Evolutionary conservation across 495 filamentous ascomycete species (phyloP), one percentile per base, ranked within the genome.

Genomic region (Hypoxylon perforatum): DNA sequence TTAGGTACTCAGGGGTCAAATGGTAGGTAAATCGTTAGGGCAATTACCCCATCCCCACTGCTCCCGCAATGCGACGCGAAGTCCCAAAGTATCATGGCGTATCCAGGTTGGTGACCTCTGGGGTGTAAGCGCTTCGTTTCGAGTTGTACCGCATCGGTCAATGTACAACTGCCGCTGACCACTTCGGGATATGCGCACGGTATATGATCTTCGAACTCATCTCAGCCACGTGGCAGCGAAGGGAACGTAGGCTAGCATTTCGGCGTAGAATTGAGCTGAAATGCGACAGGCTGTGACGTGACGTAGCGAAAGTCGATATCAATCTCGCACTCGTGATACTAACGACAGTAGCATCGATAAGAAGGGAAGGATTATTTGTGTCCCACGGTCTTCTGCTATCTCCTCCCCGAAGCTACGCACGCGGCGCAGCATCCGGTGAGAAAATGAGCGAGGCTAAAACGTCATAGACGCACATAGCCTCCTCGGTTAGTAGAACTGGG

Each of bases 401-500:
- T 77, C 76, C 79, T 78, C 81, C 74, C 81, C 71, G 48, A 70
- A 70, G 74, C 80, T 63, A 49, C 67, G 77, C 81, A 47, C 65
- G 55, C 69, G 75, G 79, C 75, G 62, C 17, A 65, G 75, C 69
- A 70, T 69, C 72, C 76, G 75, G 81, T 76, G 81, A 82, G 80
- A 81, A 81, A 81, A 83, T 65, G 69, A 70, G 65, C 56, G 56
- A 54, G 50, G 70, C 38, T 36, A 52, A n/a, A 38, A 7, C 15
- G 23, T n/a, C n/a, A 47, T 7, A 39, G 57, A 35, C 35, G 30
- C 25, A 25, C 22, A 60, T 44, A 44, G 49, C n/a, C 33, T 41
- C 55, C 44, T 33, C 21, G 48, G n/a, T 3, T n/a, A 18, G 10
- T n/a, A 18, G 10, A 19, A 41, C 21, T 50, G 14, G 0, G n/a